phyloP scores from a whole-genome alignment of 257 asterid genomes.

The Paulownia fortunei region DNA sequence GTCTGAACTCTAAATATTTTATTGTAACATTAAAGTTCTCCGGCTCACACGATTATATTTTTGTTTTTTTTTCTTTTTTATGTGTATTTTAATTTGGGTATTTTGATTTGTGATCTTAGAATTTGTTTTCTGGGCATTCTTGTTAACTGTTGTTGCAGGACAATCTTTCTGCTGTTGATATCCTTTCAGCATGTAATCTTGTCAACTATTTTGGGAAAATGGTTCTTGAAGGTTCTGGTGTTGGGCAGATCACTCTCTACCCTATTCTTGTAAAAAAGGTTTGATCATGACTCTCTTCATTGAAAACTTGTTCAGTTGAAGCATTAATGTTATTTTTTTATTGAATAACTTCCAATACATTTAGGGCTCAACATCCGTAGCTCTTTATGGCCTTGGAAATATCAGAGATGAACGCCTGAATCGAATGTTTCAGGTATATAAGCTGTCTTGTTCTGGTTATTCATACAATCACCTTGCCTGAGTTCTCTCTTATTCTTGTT shows the following conservation, averaged over 20 bases:
- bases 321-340: slow-evolving; percentile 8
- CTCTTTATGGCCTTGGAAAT: slow-evolving; percentile 98
- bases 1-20: not conserved
- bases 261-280: slow-evolving; percentile 96
- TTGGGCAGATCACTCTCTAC: slow-evolving; percentile 88
- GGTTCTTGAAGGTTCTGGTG: slow-evolving; percentile 97
- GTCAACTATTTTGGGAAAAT: slow-evolving; percentile 96
- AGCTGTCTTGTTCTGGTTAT: slow-evolving; percentile 32
- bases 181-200: slow-evolving; percentile 98
- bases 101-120: slow-evolving; percentile 16
- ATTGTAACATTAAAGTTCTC: slow-evolving; percentile 7
- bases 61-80: not conserved
- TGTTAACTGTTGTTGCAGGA: slow-evolving; percentile 65
- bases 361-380: slow-evolving; percentile 95
- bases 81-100: not conserved
- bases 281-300: slow-evolving; percentile 25
- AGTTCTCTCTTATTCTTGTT: slow-evolving; percentile 30
- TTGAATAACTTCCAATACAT: slow-evolving; percentile 25
- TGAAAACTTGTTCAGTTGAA: slow-evolving; percentile 21
- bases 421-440: slow-evolving; percentile 92
- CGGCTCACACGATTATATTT: not conserved
- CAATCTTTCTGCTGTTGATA: slow-evolving; percentile 98
- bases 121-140: slow-evolving; percentile 31
- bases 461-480: slow-evolving; percentile 20
- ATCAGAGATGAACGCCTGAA: slow-evolving; percentile 97